These are phyloP conservation scores for Hypoxylon intermedium DNA, from an alignment of 495 filamentous ascomycete genomes.

Conservation along the genomic window DNA sequence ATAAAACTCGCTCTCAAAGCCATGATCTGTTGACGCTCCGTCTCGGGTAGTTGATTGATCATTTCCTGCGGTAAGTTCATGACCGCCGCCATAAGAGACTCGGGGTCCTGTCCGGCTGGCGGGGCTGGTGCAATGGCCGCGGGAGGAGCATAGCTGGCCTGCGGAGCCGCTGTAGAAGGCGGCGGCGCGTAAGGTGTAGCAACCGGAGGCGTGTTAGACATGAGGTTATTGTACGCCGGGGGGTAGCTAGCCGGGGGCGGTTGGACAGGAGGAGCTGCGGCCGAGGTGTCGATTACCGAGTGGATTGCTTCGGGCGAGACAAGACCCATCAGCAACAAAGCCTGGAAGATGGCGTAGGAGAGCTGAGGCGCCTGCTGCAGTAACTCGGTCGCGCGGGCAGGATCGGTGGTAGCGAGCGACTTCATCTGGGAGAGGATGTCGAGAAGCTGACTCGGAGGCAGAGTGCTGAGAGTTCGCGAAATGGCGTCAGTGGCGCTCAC, in stretches of 20 bases:
- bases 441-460: slow-evolving; percentile 87
- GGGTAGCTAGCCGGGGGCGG: slow-evolving; percentile 20
- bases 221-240: slow-evolving; percentile 24
- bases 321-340: slow-evolving; percentile 88
- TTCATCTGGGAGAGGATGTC: slow-evolving; percentile 97
- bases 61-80: slow-evolving; percentile 75
- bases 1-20: slow-evolving; percentile 56
- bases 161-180: slow-evolving; percentile 19
- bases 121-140: slow-evolving; percentile 48
- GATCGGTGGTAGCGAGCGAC: slow-evolving; percentile 78
- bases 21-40: slow-evolving; percentile 78
- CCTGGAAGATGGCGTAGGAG: slow-evolving; percentile 94
- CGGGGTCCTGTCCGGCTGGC: slow-evolving; percentile 59
- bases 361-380: slow-evolving; percentile 90
- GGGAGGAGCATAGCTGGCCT: slow-evolving; percentile 49
- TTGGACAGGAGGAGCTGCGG: slow-evolving; percentile 27
- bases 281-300: slow-evolving; percentile 54
- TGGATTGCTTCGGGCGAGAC: slow-evolving; percentile 70
- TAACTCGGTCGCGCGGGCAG: slow-evolving; percentile 83
- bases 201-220: slow-evolving; percentile 41
- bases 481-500: slow-evolving; percentile 89
- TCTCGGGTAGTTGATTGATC: slow-evolving; percentile 76
- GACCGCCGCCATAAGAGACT: slow-evolving; percentile 76
- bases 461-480: slow-evolving; percentile 81
- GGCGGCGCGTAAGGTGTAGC: slow-evolving; percentile 31